Percentiles rank a stretch among this genome's conserved stretches.
These are phyloP conservation scores for Yamadazyma conglobata DNA, from an alignment of 1,139 yeast species.

Conservation along the genomic window DNA sequence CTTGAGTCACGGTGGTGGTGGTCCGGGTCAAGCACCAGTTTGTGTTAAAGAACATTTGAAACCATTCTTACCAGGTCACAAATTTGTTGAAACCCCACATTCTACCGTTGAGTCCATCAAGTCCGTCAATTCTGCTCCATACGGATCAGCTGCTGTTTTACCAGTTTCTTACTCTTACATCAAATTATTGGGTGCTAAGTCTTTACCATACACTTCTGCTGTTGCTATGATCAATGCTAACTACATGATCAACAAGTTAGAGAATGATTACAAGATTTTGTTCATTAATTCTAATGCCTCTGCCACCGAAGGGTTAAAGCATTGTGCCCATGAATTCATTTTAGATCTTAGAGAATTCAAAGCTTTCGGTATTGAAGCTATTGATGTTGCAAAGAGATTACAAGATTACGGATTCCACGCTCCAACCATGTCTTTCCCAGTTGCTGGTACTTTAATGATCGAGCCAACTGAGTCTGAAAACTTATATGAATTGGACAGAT, in stretches of 20 bases:
- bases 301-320: constrained; percentile 53
- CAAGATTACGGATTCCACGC: constrained; percentile 99
- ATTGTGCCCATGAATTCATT: constrained; percentile 96
- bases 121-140: constrained; percentile 91
- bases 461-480: constrained; percentile 98
- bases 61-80: constrained; percentile 82
- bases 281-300: constrained; percentile 55
- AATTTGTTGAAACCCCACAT: constrained; percentile 57
- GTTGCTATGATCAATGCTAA: constrained; percentile 93
- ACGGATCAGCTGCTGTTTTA: constrained; percentile 89
- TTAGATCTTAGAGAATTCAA: constrained; percentile 87
- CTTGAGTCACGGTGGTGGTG: constrained; percentile 99
- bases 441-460: constrained; percentile 94
- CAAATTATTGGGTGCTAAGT: constrained; percentile 85
- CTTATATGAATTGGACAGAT: constrained; percentile 82
- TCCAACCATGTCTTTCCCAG: constrained; percentile 98
- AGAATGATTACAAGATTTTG: constrained; percentile 68
- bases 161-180: constrained; percentile 95
- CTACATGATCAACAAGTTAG: constrained; percentile 81
- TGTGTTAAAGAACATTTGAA: constrained; percentile 83
- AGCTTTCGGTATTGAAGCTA: constrained; percentile 81
- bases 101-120: constrained; percentile 55
- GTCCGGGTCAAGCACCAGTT: constrained; percentile 98
- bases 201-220: constrained; percentile 80
- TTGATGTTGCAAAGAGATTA: constrained; percentile 92